These are phyloP conservation scores for Colletotrichum sp. DNA, from an alignment of 2,329 filamentous ascomycete species.

Conservation along the genomic window DNA sequence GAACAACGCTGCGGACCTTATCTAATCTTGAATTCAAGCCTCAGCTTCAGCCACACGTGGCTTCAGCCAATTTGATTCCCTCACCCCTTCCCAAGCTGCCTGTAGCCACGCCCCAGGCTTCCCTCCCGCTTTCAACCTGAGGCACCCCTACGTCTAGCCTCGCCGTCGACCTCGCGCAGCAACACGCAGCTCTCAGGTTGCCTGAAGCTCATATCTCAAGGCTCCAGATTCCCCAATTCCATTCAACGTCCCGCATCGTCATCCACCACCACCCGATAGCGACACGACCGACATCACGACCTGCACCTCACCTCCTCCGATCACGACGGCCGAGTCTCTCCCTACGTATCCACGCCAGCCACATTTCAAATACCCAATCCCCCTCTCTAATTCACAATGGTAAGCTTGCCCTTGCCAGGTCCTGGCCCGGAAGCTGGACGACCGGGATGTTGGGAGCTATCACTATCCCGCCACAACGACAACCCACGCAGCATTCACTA, in stretches of 20 bases:
- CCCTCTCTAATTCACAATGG: slow-evolving; percentile 32
- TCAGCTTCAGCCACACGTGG: neutral
- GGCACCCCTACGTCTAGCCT: slow-evolving; percentile 17
- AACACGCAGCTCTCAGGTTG: slow-evolving; percentile 26
- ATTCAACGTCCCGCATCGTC: slow-evolving; percentile 24
- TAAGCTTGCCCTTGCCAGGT: slow-evolving; percentile 30
- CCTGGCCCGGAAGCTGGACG: slow-evolving; percentile 10
- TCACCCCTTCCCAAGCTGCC: neutral
- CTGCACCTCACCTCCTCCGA: neutral
- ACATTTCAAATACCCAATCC: neutral
- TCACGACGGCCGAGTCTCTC: neutral
- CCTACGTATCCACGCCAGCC: neutral
- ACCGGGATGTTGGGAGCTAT: slow-evolving; percentile 7
- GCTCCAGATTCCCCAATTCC: slow-evolving; percentile 23
- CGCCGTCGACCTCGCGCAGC: slow-evolving; percentile 20
- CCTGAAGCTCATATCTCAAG: slow-evolving; percentile 25
- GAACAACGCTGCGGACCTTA: neutral
- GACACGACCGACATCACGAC: neutral
- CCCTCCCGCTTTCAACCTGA: neutral
- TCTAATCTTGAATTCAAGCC: neutral
- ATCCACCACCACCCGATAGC: slow-evolving; percentile 6
- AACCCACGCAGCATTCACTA: neutral
- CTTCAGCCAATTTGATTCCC: neutral
- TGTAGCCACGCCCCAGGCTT: neutral
- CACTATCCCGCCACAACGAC: neutral